A percentile compares a stretch with the other conserved stretches of the same genome.
Evolutionary conservation across 305 asterid species (phyloP).

Genomic region (Rubia occidens): DNA sequence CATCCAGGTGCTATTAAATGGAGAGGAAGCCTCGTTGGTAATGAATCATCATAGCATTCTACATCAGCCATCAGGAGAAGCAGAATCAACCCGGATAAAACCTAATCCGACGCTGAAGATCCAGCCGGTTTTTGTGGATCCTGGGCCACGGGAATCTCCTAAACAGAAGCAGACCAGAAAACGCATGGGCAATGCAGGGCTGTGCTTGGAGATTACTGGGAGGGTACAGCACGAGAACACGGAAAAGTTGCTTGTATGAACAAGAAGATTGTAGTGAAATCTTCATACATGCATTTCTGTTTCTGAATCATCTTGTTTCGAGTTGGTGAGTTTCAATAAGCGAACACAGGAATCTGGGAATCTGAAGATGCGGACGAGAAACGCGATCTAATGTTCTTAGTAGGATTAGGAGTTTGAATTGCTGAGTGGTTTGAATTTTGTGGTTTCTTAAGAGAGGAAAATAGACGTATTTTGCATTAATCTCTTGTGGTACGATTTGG

Average conservation of each 20-base stretch:
- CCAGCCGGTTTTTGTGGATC: slow-evolving; percentile 74
- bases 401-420: background rate
- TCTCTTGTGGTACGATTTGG: too few species aligned
- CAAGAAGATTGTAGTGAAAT: slow-evolving; percentile 12
- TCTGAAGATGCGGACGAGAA: background rate
- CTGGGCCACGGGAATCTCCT: slow-evolving; percentile 47
- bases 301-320: background rate
- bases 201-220: slow-evolving; percentile 92
- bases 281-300: background rate
- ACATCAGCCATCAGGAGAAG: slow-evolving; percentile 44
- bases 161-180: slow-evolving; percentile 31
- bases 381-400: background rate
- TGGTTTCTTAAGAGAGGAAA: too few species aligned
- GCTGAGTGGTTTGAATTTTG: background rate
- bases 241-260: slow-evolving; percentile 21
- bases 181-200: slow-evolving; percentile 30
- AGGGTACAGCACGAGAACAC: slow-evolving; percentile 64
- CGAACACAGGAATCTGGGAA: background rate
- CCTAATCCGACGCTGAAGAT: slow-evolving; percentile 68
- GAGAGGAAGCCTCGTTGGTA: slow-evolving; percentile 65
- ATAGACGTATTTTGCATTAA: too few species aligned
- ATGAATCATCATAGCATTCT: slow-evolving; percentile 48
- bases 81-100: slow-evolving; percentile 56
- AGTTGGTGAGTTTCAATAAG: background rate
- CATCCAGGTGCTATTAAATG: slow-evolving; percentile 73